Conservation (phyloP, 2,329 filamentous ascomycete genomes). For the Fusarium sp. region DNA sequence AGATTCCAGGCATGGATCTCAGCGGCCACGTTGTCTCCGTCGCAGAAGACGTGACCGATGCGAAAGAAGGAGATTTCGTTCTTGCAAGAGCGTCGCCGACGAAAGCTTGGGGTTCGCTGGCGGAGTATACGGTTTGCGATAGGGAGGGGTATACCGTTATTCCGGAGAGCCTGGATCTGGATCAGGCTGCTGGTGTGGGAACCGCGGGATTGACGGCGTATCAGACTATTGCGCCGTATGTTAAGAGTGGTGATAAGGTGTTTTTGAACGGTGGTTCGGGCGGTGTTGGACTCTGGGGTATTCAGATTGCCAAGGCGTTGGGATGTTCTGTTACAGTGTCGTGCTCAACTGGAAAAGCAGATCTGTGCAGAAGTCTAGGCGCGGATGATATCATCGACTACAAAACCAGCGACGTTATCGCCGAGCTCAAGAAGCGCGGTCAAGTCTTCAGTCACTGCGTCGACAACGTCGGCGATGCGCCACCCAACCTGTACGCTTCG, state of each 20-base stretch:
- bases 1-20: slow-evolving; percentile 61
- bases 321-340: slow-evolving; percentile 69
- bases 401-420: slow-evolving; percentile 58
- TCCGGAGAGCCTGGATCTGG: slow-evolving; percentile 51
- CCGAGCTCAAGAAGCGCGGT: slow-evolving; percentile 57
- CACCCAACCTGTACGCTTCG: slow-evolving; percentile 62
- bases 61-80: slow-evolving; percentile 54
- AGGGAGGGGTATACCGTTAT: slow-evolving; percentile 50
- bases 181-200: slow-evolving; percentile 55
- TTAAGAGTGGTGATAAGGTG: slow-evolving; percentile 63
- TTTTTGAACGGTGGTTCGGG: slow-evolving; percentile 75
- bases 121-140: slow-evolving; percentile 53
- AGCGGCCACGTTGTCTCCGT: slow-evolving; percentile 57
- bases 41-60: slow-evolving; percentile 41
- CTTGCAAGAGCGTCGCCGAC: slow-evolving; percentile 50
- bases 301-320: slow-evolving; percentile 71
- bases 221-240: slow-evolving; percentile 58
- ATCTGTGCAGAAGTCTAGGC: slow-evolving; percentile 66
- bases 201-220: slow-evolving; percentile 61
- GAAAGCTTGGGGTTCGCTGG: slow-evolving; percentile 52
- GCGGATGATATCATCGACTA: slow-evolving; percentile 75
- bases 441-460: slow-evolving; percentile 61
- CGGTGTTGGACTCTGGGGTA: slow-evolving; percentile 68
- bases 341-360: slow-evolving; percentile 68
- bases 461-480: slow-evolving; percentile 67